Evolutionary conservation across 805 yeast species (phyloP), one percentile per base, ranked within the genome.

Genomic region (Pichia scutulata): DNA sequence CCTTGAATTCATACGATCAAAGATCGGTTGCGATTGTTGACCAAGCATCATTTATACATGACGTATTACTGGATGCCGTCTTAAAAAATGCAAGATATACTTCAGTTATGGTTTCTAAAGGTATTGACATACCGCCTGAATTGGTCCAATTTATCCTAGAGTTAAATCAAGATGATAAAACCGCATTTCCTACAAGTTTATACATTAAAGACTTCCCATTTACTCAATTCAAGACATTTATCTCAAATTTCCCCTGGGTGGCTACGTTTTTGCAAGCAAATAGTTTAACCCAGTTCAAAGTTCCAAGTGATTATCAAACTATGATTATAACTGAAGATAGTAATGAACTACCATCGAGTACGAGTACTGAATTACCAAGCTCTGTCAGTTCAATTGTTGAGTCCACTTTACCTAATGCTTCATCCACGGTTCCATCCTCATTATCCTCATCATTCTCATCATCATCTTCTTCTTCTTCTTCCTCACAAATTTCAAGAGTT

Each of bases 211-310:
- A 47, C 1, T 69, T 69, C 48, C 73, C 73, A 24, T 59, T 67
- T 49, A 55, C 62, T 2, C 63, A 57, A 9, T 68, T 69, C 50
- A 26, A 60, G n/a, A 63, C 69, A 2, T 66, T 58, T 41, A 54
- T 64, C 18, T 51, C 63, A 7, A 62, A 57, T 4, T 66, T 70
- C 47, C 71, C 70, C 1, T 67, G 72, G 71, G 63, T 67, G 44
- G 30, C 60, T 3, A 53, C 61, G 2, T 50, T 67, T 40, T 46
- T 68, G 9, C 19, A 48, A 1, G 62, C 53, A 2, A 68, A 57
- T 2, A 59, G 59, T 2, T 53, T 48, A 7, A 51, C 70, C 3
- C 55, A 61, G 6, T 53, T 66, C 19, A 62, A 59, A 41, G 51
- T 57, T 10, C 70, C 72, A 1, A 49, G 52, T 9, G 66, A 68